phyloP scores from a whole-genome alignment of 371 early-diverging fungal genomes.

The Mucor plumbeus region DNA sequence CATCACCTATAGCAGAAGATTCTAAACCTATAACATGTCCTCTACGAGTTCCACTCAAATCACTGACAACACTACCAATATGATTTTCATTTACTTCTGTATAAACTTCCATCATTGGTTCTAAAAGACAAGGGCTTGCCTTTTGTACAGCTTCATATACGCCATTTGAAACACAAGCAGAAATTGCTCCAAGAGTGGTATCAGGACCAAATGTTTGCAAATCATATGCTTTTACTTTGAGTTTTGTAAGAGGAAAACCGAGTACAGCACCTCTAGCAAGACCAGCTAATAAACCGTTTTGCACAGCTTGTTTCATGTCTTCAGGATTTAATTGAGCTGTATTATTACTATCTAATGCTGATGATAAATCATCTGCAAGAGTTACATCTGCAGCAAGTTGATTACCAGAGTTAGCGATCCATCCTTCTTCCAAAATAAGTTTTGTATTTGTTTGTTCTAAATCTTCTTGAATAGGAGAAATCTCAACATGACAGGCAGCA shows the following conservation, averaged over 20 bases:
- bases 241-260: slow-evolving; percentile 78
- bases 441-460: slow-evolving; percentile 24
- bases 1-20: slow-evolving; percentile 44
- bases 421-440: slow-evolving; percentile 31
- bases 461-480: slow-evolving; percentile 54
- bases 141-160: slow-evolving; percentile 63
- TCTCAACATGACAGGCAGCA: slow-evolving; percentile 62
- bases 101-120: slow-evolving; percentile 87
- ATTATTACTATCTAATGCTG: not conserved
- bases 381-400: slow-evolving; percentile 7
- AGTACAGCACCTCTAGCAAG: slow-evolving; percentile 81
- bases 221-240: slow-evolving; percentile 61
- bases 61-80: slow-evolving; percentile 83
- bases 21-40: slow-evolving; percentile 70
- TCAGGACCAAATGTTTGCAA: slow-evolving; percentile 66
- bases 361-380: not conserved
- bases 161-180: slow-evolving; percentile 68
- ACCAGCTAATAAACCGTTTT: slow-evolving; percentile 74
- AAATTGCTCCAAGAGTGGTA: slow-evolving; percentile 71
- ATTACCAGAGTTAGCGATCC: slow-evolving; percentile 37
- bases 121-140: slow-evolving; percentile 70
- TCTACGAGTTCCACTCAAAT: slow-evolving; percentile 79
- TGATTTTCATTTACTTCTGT: slow-evolving; percentile 74
- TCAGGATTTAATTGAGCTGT: slow-evolving; percentile 26
- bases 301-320: slow-evolving; percentile 64